A percentile compares a stretch with the other conserved stretches of the same genome.
Evolutionary conservation across 306 rosid species (phyloP).

Genomic region (Abrus precatorius): DNA sequence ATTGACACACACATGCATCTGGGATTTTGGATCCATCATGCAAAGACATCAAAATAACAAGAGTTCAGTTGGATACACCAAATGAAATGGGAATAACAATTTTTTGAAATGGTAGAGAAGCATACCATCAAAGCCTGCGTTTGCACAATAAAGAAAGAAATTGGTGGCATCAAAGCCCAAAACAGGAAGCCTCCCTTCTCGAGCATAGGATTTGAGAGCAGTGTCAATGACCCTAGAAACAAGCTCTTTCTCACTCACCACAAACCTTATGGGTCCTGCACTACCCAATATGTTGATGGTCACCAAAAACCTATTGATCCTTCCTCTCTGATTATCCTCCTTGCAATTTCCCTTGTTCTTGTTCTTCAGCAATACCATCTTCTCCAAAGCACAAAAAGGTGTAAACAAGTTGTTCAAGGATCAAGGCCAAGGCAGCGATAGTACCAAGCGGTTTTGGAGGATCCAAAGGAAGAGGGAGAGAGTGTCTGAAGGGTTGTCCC

Average conservation of each 20-base stretch:
- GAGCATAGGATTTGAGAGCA: slow-evolving; percentile 80
- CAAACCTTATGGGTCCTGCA: slow-evolving; percentile 88
- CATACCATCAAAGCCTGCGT: slow-evolving; percentile 75
- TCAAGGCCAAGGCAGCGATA: slow-evolving; percentile 53
- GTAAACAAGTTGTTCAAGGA: slow-evolving; percentile 33
- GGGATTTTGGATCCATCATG: slow-evolving; percentile 8
- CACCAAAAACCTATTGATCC: slow-evolving; percentile 67
- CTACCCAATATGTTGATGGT: slow-evolving; percentile 79
- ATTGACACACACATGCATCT: neutral
- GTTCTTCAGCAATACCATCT: slow-evolving; percentile 43
- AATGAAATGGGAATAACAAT: neutral
- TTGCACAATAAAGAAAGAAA: slow-evolving; percentile 76
- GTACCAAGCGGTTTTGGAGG: slow-evolving; percentile 50
- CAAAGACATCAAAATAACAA: neutral
- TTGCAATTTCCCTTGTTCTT: slow-evolving; percentile 37
- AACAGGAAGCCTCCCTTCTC: slow-evolving; percentile 90
- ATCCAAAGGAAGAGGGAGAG: slow-evolving; percentile 44
- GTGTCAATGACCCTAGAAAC: slow-evolving; percentile 77
- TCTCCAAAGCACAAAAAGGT: slow-evolving; percentile 24
- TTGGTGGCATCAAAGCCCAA: slow-evolving; percentile 70
- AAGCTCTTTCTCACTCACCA: slow-evolving; percentile 71
- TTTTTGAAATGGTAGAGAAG: slow-evolving; percentile 27
- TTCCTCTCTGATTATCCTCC: neutral
- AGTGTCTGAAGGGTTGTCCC: slow-evolving; percentile 36
- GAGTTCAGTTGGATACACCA: neutral